Percentiles rank a stretch among this genome's conserved stretches.
phyloP scores from a whole-genome alignment of 2,329 filamentous ascomycete genomes.

The Pseudophaeomoniella oleicola region DNA sequence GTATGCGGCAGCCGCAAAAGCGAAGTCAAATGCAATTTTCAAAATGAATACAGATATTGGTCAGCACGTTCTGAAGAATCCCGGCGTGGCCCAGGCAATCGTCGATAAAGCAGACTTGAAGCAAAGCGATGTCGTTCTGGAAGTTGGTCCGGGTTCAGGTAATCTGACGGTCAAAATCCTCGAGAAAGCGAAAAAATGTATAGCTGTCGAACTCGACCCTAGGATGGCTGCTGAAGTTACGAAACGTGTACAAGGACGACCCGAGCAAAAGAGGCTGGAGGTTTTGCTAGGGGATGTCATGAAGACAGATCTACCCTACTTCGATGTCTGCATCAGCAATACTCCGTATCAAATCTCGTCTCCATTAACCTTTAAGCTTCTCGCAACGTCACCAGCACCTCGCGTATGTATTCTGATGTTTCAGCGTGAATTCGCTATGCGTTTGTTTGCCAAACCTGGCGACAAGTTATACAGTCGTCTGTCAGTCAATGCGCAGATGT shows the following conservation, averaged over 20 bases:
- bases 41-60: conserved; percentile 91
- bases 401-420: conserved; percentile 86
- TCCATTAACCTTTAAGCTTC: conserved; percentile 79
- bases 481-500: conserved; percentile 88
- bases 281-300: conserved; percentile 86
- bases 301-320: conserved; percentile 66
- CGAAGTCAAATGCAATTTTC: conserved; percentile 65
- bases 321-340: conserved; percentile 74
- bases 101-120: conserved; percentile 81
- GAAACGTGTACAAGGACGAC: conserved; percentile 82
- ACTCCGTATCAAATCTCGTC: conserved; percentile 73
- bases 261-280: conserved; percentile 69
- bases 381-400: conserved; percentile 68
- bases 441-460: conserved; percentile 73
- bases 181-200: conserved; percentile 68
- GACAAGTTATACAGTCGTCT: conserved; percentile 85
- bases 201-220: conserved; percentile 85
- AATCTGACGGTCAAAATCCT: conserved; percentile 83
- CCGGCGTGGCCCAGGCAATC: conserved; percentile 67
- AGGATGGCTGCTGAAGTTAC: conserved; percentile 93
- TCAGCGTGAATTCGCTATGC: conserved; percentile 85
- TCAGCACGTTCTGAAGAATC: conserved; percentile 86
- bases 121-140: conserved; percentile 74
- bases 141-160: conserved; percentile 81
- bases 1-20: conserved; percentile 31